Evolutionary conservation across 1,139 yeast species (phyloP).

Genomic region (Scheffersomyces insectosa): DNA sequence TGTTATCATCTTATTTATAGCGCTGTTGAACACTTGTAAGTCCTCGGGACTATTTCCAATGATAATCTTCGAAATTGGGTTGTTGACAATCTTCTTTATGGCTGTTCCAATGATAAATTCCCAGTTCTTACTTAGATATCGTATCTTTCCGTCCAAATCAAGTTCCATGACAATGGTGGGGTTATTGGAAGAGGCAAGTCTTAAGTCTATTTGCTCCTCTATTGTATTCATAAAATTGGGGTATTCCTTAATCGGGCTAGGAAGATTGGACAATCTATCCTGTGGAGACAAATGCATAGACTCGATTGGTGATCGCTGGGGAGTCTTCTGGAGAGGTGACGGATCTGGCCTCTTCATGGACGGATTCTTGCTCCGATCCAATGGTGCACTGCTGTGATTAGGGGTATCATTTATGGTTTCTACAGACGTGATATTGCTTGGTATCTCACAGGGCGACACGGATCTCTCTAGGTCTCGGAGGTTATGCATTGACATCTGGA

Average conservation of each 20-base stretch:
- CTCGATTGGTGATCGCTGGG: background rate
- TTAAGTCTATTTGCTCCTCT: constrained; percentile 49
- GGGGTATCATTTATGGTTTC: no score
- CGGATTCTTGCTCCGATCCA: no score
- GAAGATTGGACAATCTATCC: no score
- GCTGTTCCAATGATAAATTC: constrained; percentile 69
- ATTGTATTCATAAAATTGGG: constrained; percentile 17
- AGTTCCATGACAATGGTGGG: constrained; percentile 87
- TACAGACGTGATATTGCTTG: constrained; percentile 1
- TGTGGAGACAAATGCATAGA: no score
- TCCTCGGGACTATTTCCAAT: constrained; percentile 66
- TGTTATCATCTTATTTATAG: constrained; percentile 66
- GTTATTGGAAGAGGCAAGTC: constrained; percentile 62
- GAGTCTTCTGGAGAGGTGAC: background rate
- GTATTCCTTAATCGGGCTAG: background rate
- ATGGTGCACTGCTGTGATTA: no score
- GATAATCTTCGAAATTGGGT: constrained; percentile 65
- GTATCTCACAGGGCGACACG: constrained; percentile 29
- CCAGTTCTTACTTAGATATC: constrained; percentile 78
- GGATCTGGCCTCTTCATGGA: no score
- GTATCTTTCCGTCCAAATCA: constrained; percentile 75
- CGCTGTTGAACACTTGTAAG: constrained; percentile 65
- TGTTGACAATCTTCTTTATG: constrained; percentile 52
- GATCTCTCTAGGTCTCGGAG: constrained; percentile 28
- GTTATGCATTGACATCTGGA: constrained; percentile 23